Evolutionary conservation across 1,284 basidiomycete species (phyloP), one percentile per base, ranked within the genome.

Genomic region (Trichosporon asahii): DNA sequence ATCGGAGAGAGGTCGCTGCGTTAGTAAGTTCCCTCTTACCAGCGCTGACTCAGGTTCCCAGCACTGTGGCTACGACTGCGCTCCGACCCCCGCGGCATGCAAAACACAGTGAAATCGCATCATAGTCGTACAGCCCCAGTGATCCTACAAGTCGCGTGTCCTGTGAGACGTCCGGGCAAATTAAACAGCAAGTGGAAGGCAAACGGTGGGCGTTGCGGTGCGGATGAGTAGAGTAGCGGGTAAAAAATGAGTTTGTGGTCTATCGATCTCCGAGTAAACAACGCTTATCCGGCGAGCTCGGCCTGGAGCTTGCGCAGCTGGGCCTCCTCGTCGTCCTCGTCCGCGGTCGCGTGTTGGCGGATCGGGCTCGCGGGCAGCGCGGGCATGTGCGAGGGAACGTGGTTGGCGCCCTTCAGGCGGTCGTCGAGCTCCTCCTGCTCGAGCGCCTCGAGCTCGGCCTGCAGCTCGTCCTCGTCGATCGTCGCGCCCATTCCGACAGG

Each of bases 281-380:
- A n/a, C 49, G 49, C 49, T 61, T 31, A 61, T 31, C 29, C 27
- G 46, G 94, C 91, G 79, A 97, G 85, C 70, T 90, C 90, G 21
- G 94, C 95, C 85, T 98, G 96, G 76, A 99, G 86, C 82, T 94
- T 90, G 82, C 89, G 89, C 79, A 99, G 89, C 84, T 98, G 91
- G 61, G 89, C 90, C 76, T 95, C 96, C 83, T 98, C 95, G 86
- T 97, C 94, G 82, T 92, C 93, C 80, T 96, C 93, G 77, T 89
- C 90, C 14, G 27, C 40, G 29, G 21, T 14, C n/a, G 66, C 65
- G 35, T 64, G 46, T 23, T 33, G 44, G 53, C 46, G 53, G 25
- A 46, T 46, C 23, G 71, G 71, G n/a, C 49, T 63, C 14, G 87
- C 85, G 40, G 89, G 84, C 40, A 88, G 88, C 65, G 88, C 86